Evolutionary conservation across 768 basidiomycete genomes (phyloP).

Genomic region (Macrolepiota fuliginosa): DNA sequence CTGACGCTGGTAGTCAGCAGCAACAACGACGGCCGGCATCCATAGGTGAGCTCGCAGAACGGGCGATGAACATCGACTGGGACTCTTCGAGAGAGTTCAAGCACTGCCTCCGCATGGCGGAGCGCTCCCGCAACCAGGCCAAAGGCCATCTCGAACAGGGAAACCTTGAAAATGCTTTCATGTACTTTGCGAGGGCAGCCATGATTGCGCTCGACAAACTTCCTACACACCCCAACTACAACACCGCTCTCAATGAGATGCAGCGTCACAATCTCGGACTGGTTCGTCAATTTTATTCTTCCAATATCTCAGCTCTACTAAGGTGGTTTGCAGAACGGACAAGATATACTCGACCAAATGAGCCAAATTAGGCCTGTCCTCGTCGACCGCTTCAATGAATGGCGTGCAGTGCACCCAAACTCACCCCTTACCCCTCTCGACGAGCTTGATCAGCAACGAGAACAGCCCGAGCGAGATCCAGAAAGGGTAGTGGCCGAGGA

Average conservation of each 20-base stretch:
- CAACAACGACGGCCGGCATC: constrained; percentile 44
- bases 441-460: constrained; percentile 27
- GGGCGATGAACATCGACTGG: constrained; percentile 53
- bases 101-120: constrained; percentile 62
- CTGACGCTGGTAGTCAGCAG: background rate
- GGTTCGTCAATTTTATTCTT: constrained; percentile 43
- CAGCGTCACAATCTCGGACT: constrained; percentile 67
- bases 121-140: constrained; percentile 57
- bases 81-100: constrained; percentile 62
- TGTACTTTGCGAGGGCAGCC: constrained; percentile 70
- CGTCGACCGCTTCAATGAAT: constrained; percentile 62
- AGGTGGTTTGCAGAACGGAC: constrained; percentile 55
- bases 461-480: constrained; percentile 23
- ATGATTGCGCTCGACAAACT: constrained; percentile 77
- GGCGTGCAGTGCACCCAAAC: constrained; percentile 45
- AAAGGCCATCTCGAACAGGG: constrained; percentile 42
- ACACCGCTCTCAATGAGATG: constrained; percentile 45
- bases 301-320: background rate
- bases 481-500: constrained; percentile 31
- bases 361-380: constrained; percentile 62
- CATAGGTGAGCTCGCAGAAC: constrained; percentile 65
- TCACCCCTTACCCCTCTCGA: constrained; percentile 19
- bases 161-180: constrained; percentile 70
- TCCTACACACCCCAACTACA: constrained; percentile 70
- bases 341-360: constrained; percentile 68